Conservation (phyloP, 2,329 filamentous ascomycete species). For the Aureobasidium sp. region DNA sequence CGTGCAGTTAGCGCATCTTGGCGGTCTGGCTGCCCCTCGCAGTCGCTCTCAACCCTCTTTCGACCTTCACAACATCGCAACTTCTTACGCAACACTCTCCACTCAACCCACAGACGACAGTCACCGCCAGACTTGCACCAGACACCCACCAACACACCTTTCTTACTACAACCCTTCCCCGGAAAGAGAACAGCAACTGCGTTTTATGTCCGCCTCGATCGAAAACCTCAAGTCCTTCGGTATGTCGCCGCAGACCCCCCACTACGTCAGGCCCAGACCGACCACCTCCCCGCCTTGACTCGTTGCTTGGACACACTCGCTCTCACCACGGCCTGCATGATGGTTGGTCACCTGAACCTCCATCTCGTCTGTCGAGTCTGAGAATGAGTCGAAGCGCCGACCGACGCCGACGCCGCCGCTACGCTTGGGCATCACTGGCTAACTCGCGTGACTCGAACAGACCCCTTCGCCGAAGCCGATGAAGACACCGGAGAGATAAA, state of each 20-base stretch:
- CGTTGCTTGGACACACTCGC: neutral
- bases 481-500: slow-evolving; percentile 95
- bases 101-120: neutral
- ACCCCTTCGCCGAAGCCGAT: slow-evolving; percentile 99
- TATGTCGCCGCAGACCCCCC: slow-evolving; percentile 44
- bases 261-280: slow-evolving; percentile 16
- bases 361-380: neutral
- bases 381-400: neutral
- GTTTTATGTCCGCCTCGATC: slow-evolving; percentile 78
- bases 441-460: slow-evolving; percentile 42
- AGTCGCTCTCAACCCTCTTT: slow-evolving; percentile 9
- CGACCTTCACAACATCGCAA: slow-evolving; percentile 12
- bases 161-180: neutral
- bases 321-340: neutral
- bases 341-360: neutral
- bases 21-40: neutral
- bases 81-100: slow-evolving; percentile 12
- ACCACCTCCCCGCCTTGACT: slow-evolving; percentile 1
- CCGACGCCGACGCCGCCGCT: slow-evolving; percentile 3
- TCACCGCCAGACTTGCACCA: neutral
- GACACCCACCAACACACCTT: neutral
- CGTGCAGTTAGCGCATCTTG: slow-evolving; percentile 8
- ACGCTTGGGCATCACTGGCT: slow-evolving; percentile 14
- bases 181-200: slow-evolving; percentile 18
- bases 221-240: slow-evolving; percentile 97